Percentiles rank a stretch among this genome's conserved stretches.
Conservation (phyloP, 306 rosid genomes). For the Ziziphus jujuba region DNA sequence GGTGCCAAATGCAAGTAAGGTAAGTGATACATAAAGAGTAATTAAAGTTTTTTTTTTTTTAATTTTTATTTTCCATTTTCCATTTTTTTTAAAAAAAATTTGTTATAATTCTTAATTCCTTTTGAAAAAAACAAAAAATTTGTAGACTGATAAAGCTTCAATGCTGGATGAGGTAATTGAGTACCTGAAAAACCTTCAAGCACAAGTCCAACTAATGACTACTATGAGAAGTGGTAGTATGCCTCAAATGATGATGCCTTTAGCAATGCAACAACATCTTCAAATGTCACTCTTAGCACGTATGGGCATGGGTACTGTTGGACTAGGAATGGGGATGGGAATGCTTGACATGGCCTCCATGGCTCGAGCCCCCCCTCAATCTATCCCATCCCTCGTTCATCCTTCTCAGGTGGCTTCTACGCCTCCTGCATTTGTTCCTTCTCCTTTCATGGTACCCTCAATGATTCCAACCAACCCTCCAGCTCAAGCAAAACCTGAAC, state of each 20-base stretch:
- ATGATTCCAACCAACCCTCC: conserved; percentile 23
- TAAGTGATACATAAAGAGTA: conserved; percentile 13
- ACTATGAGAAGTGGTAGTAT: conserved; percentile 26
- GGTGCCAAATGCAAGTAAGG: conserved; percentile 68
- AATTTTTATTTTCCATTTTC: not conserved
- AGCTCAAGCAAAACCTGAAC: conserved; percentile 27
- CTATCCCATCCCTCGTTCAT: conserved; percentile 27
- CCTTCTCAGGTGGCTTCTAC: conserved; percentile 16
- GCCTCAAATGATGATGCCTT: conserved; percentile 49
- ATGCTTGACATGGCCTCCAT: conserved; percentile 34
- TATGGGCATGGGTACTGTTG: conserved; percentile 28
- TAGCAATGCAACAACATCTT: conserved; percentile 53
- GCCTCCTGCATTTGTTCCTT: conserved; percentile 20
- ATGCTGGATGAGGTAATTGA: conserved; percentile 66
- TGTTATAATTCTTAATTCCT: no score
- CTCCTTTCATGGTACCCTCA: conserved; percentile 37
- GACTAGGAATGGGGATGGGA: conserved; percentile 41
- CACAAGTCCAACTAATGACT: conserved; percentile 53
- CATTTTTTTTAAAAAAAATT: not conserved
- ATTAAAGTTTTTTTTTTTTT: not conserved
- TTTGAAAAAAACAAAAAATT: no score
- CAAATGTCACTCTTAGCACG: conserved; percentile 57
- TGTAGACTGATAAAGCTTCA: conserved; percentile 58
- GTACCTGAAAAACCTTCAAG: conserved; percentile 57
- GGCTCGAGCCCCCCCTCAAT: conserved; percentile 19